Conservation (phyloP, 2,329 filamentous ascomycete species). For the Epichloe amarillans region DNA sequence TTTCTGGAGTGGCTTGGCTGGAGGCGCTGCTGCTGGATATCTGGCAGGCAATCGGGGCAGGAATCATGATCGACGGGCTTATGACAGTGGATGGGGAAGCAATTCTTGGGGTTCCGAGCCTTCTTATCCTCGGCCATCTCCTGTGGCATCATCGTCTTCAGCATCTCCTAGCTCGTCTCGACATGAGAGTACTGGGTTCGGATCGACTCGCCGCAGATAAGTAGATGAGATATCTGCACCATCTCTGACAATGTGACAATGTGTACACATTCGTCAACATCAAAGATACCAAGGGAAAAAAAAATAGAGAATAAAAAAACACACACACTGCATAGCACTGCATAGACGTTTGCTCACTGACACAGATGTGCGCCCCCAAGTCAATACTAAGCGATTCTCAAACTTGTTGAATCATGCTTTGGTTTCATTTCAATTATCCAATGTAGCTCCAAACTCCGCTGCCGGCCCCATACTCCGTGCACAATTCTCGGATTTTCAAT, state of each 20-base stretch:
- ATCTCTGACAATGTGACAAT: too few species aligned
- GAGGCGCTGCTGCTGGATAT: slow-evolving; percentile 58
- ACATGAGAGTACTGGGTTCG: slow-evolving; percentile 60
- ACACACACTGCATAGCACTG: too few species aligned
- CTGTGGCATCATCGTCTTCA: slow-evolving; percentile 18
- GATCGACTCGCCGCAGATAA: slow-evolving; percentile 49
- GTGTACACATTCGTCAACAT: too few species aligned
- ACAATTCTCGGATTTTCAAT: background rate
- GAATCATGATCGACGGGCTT: slow-evolving; percentile 15
- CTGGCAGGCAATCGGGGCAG: slow-evolving; percentile 39
- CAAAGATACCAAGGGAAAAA: background rate
- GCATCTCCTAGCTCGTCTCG: slow-evolving; percentile 30
- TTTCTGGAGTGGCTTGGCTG: slow-evolving; percentile 58
- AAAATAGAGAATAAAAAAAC: too few species aligned
- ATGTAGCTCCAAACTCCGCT: slow-evolving; percentile 6
- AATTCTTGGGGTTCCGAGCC: slow-evolving; percentile 11
- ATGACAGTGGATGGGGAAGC: slow-evolving; percentile 17
- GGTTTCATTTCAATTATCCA: slow-evolving; percentile 3
- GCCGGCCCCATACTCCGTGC: slow-evolving; percentile 4
- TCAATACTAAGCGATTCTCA: too few species aligned
- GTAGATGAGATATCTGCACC: too few species aligned
- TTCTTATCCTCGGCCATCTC: slow-evolving; percentile 13
- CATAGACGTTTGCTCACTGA: too few species aligned
- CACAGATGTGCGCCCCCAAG: too few species aligned
- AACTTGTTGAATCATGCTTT: background rate